Evolutionary conservation across 1,284 basidiomycete species (phyloP).

Genomic region (Trichosporon faecale): DNA sequence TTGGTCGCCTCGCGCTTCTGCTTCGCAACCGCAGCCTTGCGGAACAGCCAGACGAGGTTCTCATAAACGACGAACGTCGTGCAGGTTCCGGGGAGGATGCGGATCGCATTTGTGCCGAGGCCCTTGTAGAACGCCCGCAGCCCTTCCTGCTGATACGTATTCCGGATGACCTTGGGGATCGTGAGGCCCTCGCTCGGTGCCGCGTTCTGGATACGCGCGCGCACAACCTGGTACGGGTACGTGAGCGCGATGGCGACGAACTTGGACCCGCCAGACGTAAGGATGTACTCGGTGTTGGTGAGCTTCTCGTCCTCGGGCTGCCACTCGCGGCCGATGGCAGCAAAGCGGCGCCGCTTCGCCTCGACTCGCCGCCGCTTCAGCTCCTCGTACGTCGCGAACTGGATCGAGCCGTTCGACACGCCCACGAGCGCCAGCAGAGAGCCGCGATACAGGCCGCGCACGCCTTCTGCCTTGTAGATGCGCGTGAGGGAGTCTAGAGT

Average conservation of each 20-base stretch:
- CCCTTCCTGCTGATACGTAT: constrained; percentile 79
- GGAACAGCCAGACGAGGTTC: constrained; percentile 80
- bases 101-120: constrained; percentile 89
- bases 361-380: constrained; percentile 87
- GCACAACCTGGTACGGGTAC: constrained; percentile 96
- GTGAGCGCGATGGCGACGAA: constrained; percentile 78
- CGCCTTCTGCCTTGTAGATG: constrained; percentile 71
- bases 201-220: constrained; percentile 81
- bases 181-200: constrained; percentile 58
- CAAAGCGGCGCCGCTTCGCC: constrained; percentile 63
- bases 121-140: constrained; percentile 89
- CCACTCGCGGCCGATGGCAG: constrained; percentile 62
- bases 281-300: constrained; percentile 84
- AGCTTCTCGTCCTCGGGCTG: constrained; percentile 75
- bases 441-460: constrained; percentile 79
- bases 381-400: constrained; percentile 95
- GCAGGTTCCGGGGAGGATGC: constrained; percentile 94
- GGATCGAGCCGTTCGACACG: constrained; percentile 91
- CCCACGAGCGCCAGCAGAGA: constrained; percentile 86
- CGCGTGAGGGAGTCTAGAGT: constrained; percentile 10
- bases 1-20: constrained; percentile 17
- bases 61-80: constrained; percentile 99
- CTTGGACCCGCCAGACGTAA: constrained; percentile 90
- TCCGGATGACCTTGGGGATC: constrained; percentile 72
- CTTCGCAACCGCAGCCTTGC: constrained; percentile 50